Evolutionary conservation across 192 early-diverging fungal genomes (phyloP).

Genomic region (Glomus cerebriforme): DNA sequence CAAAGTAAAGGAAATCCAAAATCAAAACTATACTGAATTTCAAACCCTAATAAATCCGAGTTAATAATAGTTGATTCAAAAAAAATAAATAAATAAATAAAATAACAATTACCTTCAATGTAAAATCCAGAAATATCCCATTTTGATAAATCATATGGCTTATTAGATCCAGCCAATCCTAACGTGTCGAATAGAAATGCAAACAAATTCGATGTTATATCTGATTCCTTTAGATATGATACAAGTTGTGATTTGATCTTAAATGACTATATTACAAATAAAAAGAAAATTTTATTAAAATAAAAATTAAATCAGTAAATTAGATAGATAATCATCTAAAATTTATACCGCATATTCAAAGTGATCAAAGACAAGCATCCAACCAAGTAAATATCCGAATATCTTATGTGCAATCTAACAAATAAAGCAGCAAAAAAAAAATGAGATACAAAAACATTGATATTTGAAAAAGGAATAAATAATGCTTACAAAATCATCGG

Average conservation of each 20-base stretch:
- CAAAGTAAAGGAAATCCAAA: constrained; percentile 64
- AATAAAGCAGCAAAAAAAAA: background rate
- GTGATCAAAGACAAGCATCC: constrained; percentile 76
- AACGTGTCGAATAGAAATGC: constrained; percentile 65
- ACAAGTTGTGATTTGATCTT: constrained; percentile 60
- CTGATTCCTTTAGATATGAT: constrained; percentile 55
- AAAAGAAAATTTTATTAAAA: background rate
- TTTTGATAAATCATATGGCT: constrained; percentile 64
- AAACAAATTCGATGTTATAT: constrained; percentile 56
- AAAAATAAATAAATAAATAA: constrained; percentile 11
- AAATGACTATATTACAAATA: constrained; percentile 55
- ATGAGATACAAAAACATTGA: background rate
- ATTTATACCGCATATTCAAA: constrained; percentile 71
- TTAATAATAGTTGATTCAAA: background rate
- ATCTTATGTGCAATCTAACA: constrained; percentile 34
- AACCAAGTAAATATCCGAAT: constrained; percentile 70
- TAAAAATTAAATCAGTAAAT: background rate
- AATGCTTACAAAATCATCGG: background rate
- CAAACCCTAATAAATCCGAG: constrained; percentile 41
- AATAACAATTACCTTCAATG: constrained; percentile 57
- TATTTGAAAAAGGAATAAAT: background rate
- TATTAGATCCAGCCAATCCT: constrained; percentile 44
- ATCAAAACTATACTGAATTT: constrained; percentile 40
- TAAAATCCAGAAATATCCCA: constrained; percentile 72
- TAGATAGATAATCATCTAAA: background rate